phyloP scores from a whole-genome alignment of 2,329 filamentous ascomycete genomes.

The Sclerotinia glacialis region DNA sequence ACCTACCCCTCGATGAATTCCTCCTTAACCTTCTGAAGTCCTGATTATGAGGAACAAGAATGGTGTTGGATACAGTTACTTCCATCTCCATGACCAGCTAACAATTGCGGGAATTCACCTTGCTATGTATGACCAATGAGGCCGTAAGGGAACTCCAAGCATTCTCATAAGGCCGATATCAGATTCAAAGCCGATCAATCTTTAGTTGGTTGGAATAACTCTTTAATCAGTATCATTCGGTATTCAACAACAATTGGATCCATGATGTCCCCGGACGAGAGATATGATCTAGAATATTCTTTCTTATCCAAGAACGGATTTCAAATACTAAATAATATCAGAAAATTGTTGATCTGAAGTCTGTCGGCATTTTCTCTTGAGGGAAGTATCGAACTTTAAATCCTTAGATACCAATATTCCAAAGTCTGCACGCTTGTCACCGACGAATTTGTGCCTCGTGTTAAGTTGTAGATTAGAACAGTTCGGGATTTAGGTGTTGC shows the following conservation, averaged over 20 bases:
- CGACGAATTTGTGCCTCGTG: conserved; percentile 22
- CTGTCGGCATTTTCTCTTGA: too few relatives aligned
- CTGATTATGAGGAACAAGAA: neutral
- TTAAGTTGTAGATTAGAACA: conserved; percentile 23
- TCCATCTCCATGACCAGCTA: neutral
- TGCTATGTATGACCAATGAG: too few relatives aligned
- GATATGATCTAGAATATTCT: neutral
- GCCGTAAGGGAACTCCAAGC: neutral
- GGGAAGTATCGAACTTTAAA: conserved; percentile 22
- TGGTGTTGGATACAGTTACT: too few relatives aligned
- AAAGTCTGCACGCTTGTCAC: conserved; percentile 21
- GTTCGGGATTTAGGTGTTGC: conserved; percentile 17
- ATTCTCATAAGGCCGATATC: neutral
- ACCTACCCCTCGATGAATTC: too few relatives aligned
- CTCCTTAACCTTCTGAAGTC: neutral
- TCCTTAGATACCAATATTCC: conserved; percentile 19
- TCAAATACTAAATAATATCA: neutral
- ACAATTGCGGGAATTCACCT: neutral
- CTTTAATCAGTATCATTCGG: neutral
- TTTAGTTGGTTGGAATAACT: neutral
- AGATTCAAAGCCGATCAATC: neutral
- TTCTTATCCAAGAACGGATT: neutral
- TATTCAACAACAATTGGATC: neutral
- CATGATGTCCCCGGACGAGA: neutral
- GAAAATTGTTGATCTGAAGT: neutral